Base-by-base conservation (phyloP, 2,329 filamentous ascomycete species). In the Cercospora janseana region DNA sequence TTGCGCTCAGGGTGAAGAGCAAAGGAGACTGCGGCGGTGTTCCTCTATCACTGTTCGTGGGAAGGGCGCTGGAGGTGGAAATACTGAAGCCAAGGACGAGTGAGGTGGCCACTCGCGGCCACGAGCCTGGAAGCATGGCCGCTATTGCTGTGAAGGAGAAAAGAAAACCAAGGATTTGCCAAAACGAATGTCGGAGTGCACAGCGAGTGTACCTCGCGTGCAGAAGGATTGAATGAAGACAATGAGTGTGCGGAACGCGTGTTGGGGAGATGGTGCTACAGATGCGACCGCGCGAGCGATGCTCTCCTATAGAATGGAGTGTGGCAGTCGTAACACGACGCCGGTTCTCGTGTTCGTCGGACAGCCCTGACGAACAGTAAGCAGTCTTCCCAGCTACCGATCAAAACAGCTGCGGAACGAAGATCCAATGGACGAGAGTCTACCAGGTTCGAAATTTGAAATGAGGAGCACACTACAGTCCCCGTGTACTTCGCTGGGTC, bases 151-250 rank as follows among this genome's bases (percentile, higher is more conserved):
- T 4, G 5, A 23, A 37, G 16, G 16, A 9, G 23, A 37, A 3
- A 16, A 37, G 18, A 16, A 20, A n/a, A 12, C 16, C 10, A 37
- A 37, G 10, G n/a, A n/a, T n/a, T n/a, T n/a, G n/a, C n/a, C n/a
- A n/a, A n/a, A n/a, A n/a, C n/a, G n/a, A n/a, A n/a, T n/a, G n/a
- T n/a, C n/a, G 10, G n/a, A 37, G 16, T 16, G 34, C 34, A 21
- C 34, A 37, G 34, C 34, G 34, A 37, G 34, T 21, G 34, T 21
- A 20, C 9, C 34, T 37, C 34, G 34, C 34, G 34, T 20, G 34
- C 34, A 20, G 12, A n/a, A 7, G 23, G 23, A 37, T 9, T 16
- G 16, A 13, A 9, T 6, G 16, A n/a, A 6, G 20, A 20, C 32
- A 37, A 21, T 3, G 34, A 37, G 16, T 9, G 34, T 37, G n/a